Base-by-base conservation (phyloP, 495 filamentous ascomycete genomes). In the Apiosordaria backusii region DNA sequence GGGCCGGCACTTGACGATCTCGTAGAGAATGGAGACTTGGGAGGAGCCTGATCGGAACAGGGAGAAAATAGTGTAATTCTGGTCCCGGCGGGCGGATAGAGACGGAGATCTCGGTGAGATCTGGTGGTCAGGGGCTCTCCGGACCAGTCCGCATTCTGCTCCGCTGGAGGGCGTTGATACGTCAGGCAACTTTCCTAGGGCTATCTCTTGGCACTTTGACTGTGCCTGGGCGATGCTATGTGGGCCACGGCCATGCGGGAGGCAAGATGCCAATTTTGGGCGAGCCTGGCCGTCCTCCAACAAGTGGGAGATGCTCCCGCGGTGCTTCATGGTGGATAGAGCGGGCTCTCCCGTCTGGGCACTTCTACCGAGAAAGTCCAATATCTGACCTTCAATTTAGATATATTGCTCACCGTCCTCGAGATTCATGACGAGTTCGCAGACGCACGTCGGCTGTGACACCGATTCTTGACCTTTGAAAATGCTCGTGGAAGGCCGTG, bases 51-150 rank as follows among this genome's bases (percentile, higher is more conserved):
- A 18, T 21, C 52, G 9, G n/a, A 55, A 55, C 52, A 55, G 22
- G 52, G 52, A 55, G 52, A 21, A 55, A 55, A 55, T 19, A 55
- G 52, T 55, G 52, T 55, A 55, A 21, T 9, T 55, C 52, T 55
- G 19, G 22, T 55, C 52, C 19, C 52, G 22, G 7, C 52, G 19
- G 52, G 21, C 18, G 22, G n/a, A 55, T 3, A 55, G n/a, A n/a
- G 22, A 21, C 19, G 7, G n/a, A 55, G 10, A 55, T 45, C 35
- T 45, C 35, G 52, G 22, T 23, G 52, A 55, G 22, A 19, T 23
- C n/a, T 21, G 52, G n/a, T 23, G 52, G 22, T n/a, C 52, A 55
- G 52, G 52, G 22, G 52, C 18, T 21, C 52, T 19, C 4, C 21
- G n/a, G n/a, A 55, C 15, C 52, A 22, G 4, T 7, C 5, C 52